Conservation (phyloP, 2,329 filamentous ascomycete species). For the Mariannaea sp. region DNA sequence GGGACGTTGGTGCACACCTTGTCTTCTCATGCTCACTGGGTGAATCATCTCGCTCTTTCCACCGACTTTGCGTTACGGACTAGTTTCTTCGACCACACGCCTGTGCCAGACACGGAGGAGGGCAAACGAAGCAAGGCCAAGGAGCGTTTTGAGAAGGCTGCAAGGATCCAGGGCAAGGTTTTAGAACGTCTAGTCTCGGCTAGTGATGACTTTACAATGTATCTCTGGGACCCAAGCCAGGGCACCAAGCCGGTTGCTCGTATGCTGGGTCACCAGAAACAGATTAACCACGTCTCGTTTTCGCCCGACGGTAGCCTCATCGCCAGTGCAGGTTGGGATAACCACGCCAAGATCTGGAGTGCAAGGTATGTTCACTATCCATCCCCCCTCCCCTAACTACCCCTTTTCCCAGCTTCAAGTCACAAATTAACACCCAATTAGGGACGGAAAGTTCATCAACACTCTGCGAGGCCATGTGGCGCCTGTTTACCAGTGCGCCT, state of each 20-base stretch:
- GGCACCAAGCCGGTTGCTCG: slow-evolving; percentile 85
- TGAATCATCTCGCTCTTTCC: slow-evolving; percentile 92
- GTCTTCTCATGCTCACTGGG: slow-evolving; percentile 85
- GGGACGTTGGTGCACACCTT: slow-evolving; percentile 83
- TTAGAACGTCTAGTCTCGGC: slow-evolving; percentile 87
- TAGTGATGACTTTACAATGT: slow-evolving; percentile 95
- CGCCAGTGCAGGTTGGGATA: slow-evolving; percentile 90
- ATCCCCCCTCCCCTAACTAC: too few species aligned
- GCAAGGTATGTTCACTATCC: slow-evolving; percentile 61
- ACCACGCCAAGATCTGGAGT: slow-evolving; percentile 92
- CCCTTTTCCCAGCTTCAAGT: neutral
- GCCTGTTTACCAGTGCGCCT: slow-evolving; percentile 89
- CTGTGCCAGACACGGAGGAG: slow-evolving; percentile 68
- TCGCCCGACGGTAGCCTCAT: slow-evolving; percentile 88
- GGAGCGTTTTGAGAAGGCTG: slow-evolving; percentile 83
- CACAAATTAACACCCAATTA: slow-evolving; percentile 35
- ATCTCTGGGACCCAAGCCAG: slow-evolving; percentile 83
- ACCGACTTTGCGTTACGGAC: slow-evolving; percentile 90
- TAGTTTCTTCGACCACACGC: slow-evolving; percentile 82
- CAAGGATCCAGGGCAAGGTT: slow-evolving; percentile 74
- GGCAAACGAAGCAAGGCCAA: slow-evolving; percentile 76
- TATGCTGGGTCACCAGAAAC: slow-evolving; percentile 92
- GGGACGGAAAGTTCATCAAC: slow-evolving; percentile 77
- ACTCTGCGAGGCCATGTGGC: slow-evolving; percentile 88
- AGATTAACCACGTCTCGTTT: slow-evolving; percentile 94